Percentiles rank a stretch among this genome's conserved stretches.
phyloP scores from a whole-genome alignment of 1,139 yeast species.

The Debaryomycetaceae sp. region DNA sequence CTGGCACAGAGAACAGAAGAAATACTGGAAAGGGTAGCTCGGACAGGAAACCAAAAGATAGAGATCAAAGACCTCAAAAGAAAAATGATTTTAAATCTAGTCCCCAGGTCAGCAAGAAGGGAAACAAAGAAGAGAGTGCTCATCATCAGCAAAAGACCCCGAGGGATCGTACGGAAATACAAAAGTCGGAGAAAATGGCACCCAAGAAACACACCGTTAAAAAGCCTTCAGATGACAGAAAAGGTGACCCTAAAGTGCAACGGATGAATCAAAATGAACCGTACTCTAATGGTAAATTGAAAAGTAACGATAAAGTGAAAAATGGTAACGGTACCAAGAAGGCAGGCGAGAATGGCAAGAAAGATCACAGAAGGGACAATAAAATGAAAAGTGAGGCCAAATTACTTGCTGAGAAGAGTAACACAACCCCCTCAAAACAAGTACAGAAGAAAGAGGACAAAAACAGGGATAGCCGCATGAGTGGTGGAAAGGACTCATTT shows the following conservation, averaged over 20 bases:
- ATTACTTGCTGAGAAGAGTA: background rate
- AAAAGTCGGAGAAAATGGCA: background rate
- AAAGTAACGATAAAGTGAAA: background rate
- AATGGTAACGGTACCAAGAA: background rate
- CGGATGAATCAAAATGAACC: background rate
- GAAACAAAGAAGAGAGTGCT: background rate
- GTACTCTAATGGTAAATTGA: background rate
- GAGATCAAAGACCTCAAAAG: background rate
- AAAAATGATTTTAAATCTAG: background rate
- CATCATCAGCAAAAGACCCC: background rate
- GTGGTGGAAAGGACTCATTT: conserved; percentile 5
- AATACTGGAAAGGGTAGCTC: background rate
- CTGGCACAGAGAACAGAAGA: background rate
- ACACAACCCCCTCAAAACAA: background rate
- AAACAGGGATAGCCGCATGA: background rate
- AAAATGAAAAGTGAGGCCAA: background rate
- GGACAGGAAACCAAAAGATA: background rate
- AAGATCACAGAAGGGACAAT: background rate
- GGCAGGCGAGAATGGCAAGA: background rate
- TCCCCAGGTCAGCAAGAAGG: background rate
- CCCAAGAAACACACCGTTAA: background rate
- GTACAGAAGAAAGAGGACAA: background rate
- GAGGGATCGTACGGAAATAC: background rate
- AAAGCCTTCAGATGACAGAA: background rate
- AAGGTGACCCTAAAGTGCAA: background rate